These are phyloP conservation scores for Apiotrichum veenhuisii DNA, from an alignment of 1,284 basidiomycete genomes.

Conservation along the genomic window DNA sequence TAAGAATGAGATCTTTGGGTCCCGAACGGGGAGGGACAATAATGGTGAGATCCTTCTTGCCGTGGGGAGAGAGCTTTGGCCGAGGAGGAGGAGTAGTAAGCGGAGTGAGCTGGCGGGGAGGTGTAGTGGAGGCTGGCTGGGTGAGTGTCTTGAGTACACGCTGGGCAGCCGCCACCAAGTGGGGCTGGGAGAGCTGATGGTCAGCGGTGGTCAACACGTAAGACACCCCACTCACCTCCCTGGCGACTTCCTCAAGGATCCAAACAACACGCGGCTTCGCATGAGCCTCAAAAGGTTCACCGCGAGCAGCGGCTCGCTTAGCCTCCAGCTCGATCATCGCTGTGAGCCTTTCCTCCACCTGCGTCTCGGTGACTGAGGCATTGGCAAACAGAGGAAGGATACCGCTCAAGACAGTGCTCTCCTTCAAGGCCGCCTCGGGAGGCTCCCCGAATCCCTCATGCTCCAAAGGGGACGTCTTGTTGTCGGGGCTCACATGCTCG, in stretches of 20 bases:
- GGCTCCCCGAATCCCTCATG: neutral
- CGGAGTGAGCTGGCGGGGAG: neutral
- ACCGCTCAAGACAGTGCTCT: slow-evolving; percentile 2
- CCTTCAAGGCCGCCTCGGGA: neutral
- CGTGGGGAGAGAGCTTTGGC: neutral
- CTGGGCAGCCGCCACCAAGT: slow-evolving; percentile 10
- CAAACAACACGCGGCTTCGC: slow-evolving; percentile 12
- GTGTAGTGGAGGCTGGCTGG: neutral
- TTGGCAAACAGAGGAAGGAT: slow-evolving; percentile 6
- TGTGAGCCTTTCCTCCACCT: slow-evolving; percentile 5
- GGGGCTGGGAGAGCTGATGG: slow-evolving; percentile 7
- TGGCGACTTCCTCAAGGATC: slow-evolving; percentile 15
- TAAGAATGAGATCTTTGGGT: no score
- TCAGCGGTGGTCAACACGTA: neutral
- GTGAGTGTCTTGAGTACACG: neutral
- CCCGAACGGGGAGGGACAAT: neutral
- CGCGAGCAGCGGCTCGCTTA: neutral
- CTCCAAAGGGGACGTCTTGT: neutral
- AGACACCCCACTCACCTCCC: slow-evolving; percentile 8
- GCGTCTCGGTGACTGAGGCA: neutral
- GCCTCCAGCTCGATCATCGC: slow-evolving; percentile 8
- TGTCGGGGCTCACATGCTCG: slow-evolving; percentile 6
- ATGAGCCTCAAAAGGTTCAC: slow-evolving; percentile 10
- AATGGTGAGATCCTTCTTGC: neutral
- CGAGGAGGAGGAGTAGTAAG: neutral